Evolutionary conservation across 139 green algal species (phyloP), one percentile per base, ranked within the genome.

Genomic region (Pseudopediastrum boryanum): DNA sequence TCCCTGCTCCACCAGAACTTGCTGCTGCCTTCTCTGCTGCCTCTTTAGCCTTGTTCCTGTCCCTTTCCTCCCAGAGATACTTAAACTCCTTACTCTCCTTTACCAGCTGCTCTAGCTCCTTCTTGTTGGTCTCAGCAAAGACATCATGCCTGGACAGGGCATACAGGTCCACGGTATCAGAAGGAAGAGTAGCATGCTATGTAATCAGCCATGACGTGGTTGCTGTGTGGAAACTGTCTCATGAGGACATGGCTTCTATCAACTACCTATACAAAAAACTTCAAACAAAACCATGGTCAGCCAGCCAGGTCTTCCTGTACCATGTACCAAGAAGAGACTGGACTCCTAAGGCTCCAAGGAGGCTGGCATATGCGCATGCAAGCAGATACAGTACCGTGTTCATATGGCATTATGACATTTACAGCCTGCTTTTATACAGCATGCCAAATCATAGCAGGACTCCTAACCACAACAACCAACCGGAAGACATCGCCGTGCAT

Each of bases 91-190:
- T 73, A 63, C 74, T 74, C 33, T 74, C 74, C 16, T 44, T 41
- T 19, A 80, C 39, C 41, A 52, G 59, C 43, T 72, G 58, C 62
- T 81, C 74, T 8, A 81, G 19, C 74, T 81, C 74, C 29, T 63
- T 44, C n/a, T 71, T 72, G n/a, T 81, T 62, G 13, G 9, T 33
- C n/a, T 19, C 25, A 10, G 61, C 52, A 13, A 81, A 74, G 2
- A 81, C 61, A 10, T 72, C 61, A 41, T 74, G 74, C 61, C 74
- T 71, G 74, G 42, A 59, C n/a, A 46, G 39, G 36, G 48, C 48
- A 10, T 19, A 56, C 39, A 36, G 38, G 42, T 19, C n/a, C 23
- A 43, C 23, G 54, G 7, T 25, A 8, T 9, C 5, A 13, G 7
- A 27, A 38, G 54, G 7, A 27, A 13, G 48, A 27, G 48, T 58